A percentile compares a stretch with the other conserved stretches of the same genome.
Evolutionary conservation across 2,329 filamentous ascomycete genomes (phyloP).

Genomic region (Colletotrichum musae): DNA sequence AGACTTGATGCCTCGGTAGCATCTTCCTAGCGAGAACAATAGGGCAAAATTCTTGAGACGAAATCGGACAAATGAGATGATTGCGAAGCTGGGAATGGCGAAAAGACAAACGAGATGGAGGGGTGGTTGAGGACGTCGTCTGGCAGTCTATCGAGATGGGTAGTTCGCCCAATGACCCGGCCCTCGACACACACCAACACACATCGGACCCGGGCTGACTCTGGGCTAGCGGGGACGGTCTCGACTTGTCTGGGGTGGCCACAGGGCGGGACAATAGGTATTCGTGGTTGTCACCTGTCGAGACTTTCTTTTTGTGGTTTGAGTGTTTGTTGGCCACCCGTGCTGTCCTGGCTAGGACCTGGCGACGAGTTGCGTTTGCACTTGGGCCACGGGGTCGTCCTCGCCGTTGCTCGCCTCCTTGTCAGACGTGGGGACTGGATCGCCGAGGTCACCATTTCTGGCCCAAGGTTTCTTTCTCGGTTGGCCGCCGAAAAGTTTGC

Average conservation of each 20-base stretch:
- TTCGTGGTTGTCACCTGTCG: constrained; percentile 19
- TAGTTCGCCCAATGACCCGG: constrained; percentile 20
- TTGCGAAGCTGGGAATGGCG: constrained; percentile 20
- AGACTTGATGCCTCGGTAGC: background rate
- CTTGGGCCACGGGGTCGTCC: constrained; percentile 30
- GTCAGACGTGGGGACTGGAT: constrained; percentile 12
- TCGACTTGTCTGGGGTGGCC: constrained; percentile 1
- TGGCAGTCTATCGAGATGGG: constrained; percentile 6
- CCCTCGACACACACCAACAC: background rate
- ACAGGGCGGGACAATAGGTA: background rate
- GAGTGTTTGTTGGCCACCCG: background rate
- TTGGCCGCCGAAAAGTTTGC: constrained; percentile 31
- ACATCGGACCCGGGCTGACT: constrained; percentile 16
- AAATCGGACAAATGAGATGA: constrained; percentile 26
- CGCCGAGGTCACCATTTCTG: constrained; percentile 13
- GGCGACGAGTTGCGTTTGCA: constrained; percentile 9
- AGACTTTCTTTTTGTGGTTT: constrained; percentile 11
- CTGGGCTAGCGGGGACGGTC: constrained; percentile 9
- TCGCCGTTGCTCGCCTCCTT: constrained; percentile 11
- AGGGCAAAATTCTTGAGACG: constrained; percentile 2
- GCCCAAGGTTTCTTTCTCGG: constrained; percentile 34
- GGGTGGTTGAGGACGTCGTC: constrained; percentile 10
- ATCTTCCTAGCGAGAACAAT: constrained; percentile 3
- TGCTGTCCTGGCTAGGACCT: background rate
- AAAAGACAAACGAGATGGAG: constrained; percentile 26